A percentile compares a stretch with the other conserved stretches of the same genome.
Evolutionary conservation across 805 yeast species (phyloP).

Genomic region (Cyberlindnera sargentensis): DNA sequence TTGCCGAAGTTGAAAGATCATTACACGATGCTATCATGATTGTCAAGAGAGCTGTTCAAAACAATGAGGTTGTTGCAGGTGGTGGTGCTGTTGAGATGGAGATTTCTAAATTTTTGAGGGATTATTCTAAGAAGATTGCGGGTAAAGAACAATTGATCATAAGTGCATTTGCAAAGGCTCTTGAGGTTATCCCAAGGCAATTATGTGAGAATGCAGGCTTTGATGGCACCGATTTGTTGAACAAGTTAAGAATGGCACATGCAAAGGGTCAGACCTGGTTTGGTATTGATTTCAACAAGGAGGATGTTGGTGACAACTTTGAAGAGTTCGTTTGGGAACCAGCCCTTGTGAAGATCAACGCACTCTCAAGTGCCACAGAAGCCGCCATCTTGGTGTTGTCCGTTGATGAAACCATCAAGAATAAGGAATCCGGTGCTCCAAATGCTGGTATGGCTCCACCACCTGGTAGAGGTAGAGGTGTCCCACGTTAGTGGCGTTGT

Average conservation of each 20-base stretch:
- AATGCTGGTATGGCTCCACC: conserved; percentile 43
- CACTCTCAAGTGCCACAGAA: conserved; percentile 93
- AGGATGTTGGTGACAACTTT: conserved; percentile 76
- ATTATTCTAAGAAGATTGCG: conserved; percentile 77
- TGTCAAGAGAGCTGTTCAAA: conserved; percentile 88
- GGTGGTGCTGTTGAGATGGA: conserved; percentile 99
- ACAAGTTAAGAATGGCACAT: conserved; percentile 86
- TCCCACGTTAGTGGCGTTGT: conserved; percentile 32
- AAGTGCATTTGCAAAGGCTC: conserved; percentile 87
- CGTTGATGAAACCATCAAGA: conserved; percentile 91
- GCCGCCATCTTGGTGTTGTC: conserved; percentile 89
- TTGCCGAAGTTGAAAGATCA: conserved; percentile 96
- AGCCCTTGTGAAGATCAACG: conserved; percentile 85
- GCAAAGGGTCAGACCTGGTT: conserved; percentile 89
- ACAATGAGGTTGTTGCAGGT: conserved; percentile 88
- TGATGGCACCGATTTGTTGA: conserved; percentile 92
- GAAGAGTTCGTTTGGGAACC: conserved; percentile 96
- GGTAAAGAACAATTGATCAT: conserved; percentile 95
- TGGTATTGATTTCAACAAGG: conserved; percentile 89
- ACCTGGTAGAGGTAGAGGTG: conserved; percentile 66
- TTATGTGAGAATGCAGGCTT: conserved; percentile 98
- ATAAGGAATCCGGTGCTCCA: conserved; percentile 54
- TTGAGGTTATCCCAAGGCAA: conserved; percentile 95
- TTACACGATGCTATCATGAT: conserved; percentile 98
- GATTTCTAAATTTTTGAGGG: conserved; percentile 79